These are phyloP conservation scores for Macroventuria anomochaeta DNA, from an alignment of 2,329 filamentous ascomycete genomes.

Conservation along the genomic window DNA sequence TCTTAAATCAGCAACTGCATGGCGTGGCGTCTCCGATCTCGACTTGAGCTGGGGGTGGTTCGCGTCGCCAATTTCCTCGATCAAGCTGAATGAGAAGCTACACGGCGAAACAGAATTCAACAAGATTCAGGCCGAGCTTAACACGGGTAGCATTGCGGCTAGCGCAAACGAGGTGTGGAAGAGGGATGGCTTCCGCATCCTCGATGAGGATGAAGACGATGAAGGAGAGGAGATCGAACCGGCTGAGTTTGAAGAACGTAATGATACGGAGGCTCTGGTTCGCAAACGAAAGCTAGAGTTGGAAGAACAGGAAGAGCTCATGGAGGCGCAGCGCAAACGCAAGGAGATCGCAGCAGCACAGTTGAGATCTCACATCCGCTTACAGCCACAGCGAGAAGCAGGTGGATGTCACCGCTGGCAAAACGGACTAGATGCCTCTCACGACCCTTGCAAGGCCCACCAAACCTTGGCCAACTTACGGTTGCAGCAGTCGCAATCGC, in stretches of 20 bases:
- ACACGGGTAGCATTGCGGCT: conserved; percentile 44
- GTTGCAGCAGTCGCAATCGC: background rate
- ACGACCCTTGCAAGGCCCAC: background rate
- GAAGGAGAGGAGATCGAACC: conserved; percentile 47
- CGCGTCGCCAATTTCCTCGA: conserved; percentile 47
- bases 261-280: conserved; percentile 48
- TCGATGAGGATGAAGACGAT: conserved; percentile 48
- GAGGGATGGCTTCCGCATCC: conserved; percentile 54
- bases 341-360: background rate
- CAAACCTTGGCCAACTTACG: background rate
- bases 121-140: conserved; percentile 46
- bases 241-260: conserved; percentile 24
- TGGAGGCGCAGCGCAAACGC: conserved; percentile 3
- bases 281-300: conserved; percentile 46
- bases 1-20: conserved; percentile 41
- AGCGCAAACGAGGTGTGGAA: conserved; percentile 57
- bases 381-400: background rate
- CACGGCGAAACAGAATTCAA: conserved; percentile 50
- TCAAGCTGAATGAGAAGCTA: conserved; percentile 49
- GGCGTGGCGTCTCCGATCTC: conserved; percentile 51
- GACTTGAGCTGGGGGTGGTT: conserved; percentile 59
- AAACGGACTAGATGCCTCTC: background rate
- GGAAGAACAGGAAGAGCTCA: conserved; percentile 23
- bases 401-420: conserved; percentile 4
- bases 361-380: background rate